These are phyloP conservation scores for Xylaria acuta DNA, from an alignment of 495 filamentous ascomycete genomes.

Conservation along the genomic window DNA sequence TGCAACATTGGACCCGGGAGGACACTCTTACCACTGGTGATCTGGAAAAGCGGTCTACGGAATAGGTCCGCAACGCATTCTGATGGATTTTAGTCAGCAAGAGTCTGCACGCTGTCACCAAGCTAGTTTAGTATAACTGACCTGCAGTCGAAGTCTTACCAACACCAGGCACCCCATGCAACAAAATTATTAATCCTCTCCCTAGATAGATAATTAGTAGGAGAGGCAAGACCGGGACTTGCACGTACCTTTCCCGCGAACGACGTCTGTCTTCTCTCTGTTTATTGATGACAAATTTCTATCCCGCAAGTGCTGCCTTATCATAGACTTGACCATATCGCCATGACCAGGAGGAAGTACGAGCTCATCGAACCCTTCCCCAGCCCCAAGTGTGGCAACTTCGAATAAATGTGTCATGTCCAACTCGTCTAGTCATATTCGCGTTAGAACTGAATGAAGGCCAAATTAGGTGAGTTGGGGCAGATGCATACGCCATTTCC, in stretches of 20 bases:
- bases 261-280: conserved; percentile 46
- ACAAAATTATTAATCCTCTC: conserved; percentile 47
- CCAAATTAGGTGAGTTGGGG: neutral
- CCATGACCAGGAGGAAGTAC: conserved; percentile 45
- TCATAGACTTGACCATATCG: conserved; percentile 45
- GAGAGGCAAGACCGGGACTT: neutral
- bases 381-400: neutral
- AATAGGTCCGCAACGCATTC: conserved; percentile 40
- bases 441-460: too few relatives aligned
- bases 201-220: conserved; percentile 35
- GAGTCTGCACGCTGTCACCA: neutral
- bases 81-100: conserved; percentile 6
- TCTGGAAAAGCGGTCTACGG: conserved; percentile 39
- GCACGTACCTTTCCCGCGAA: conserved; percentile 48
- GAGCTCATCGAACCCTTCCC: conserved; percentile 42
- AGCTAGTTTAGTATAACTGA: conserved; percentile 1
- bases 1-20: neutral
- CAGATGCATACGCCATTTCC: conserved; percentile 49
- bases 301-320: conserved; percentile 50
- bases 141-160: conserved; percentile 54
- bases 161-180: conserved; percentile 55
- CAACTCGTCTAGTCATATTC: neutral
- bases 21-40: conserved; percentile 37
- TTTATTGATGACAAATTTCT: conserved; percentile 27
- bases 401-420: conserved; percentile 6